phyloP scores from a whole-genome alignment of 257 asterid genomes.

The Solanum piurae region DNA sequence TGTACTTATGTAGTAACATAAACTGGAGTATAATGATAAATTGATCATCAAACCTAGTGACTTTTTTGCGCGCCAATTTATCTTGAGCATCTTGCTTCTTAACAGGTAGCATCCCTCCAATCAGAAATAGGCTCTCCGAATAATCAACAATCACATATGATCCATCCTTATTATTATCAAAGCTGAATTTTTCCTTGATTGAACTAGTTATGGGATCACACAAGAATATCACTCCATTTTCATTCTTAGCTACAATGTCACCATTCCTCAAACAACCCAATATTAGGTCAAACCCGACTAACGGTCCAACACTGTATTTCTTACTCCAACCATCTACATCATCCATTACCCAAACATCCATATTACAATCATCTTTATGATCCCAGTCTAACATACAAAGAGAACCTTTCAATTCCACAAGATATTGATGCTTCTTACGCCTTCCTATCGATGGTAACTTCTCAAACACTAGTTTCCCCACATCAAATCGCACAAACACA shows the following conservation, averaged over 20 bases:
- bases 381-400: not conserved
- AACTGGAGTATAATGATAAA: not conserved
- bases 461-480: not conserved
- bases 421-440: not conserved
- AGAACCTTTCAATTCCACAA: not conserved
- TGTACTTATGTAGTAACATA: not conserved
- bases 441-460: not conserved
- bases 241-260: not conserved
- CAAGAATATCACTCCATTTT: not conserved
- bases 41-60: not conserved
- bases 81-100: not conserved
- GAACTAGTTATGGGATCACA: not conserved
- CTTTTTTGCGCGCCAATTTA: not conserved
- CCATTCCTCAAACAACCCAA: slow-evolving; percentile 2
- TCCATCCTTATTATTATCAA: not conserved
- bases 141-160: not conserved
- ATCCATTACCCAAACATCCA: slow-evolving; percentile 6
- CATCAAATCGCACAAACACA: not conserved
- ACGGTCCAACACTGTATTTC: not conserved
- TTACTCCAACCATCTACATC: slow-evolving; percentile 5
- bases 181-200: not conserved
- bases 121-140: not conserved
- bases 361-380: not conserved
- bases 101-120: not conserved
- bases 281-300: not conserved